Evolutionary conservation across 441 rosid genomes (phyloP), one percentile per base, ranked within the genome.

Genomic region (Bocquillonia castaneifolia): DNA sequence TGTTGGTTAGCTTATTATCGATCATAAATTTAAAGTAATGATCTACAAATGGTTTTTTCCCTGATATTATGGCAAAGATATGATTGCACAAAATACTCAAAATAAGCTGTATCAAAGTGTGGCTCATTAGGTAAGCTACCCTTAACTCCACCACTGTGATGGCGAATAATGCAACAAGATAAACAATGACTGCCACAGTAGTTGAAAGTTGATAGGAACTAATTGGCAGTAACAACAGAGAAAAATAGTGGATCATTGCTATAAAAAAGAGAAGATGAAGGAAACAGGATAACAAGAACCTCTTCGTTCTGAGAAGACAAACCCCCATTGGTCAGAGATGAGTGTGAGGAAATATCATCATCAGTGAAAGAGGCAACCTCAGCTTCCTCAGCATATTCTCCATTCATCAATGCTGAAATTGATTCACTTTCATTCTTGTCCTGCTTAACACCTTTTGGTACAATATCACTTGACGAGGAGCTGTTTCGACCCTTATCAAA

Each of bases 371-470:
- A 84, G 52, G 83, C 81, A 74, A 68, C 52, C 78, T 89, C 97
- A 37, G 91, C 90, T 85, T 94, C 97, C 68, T 87, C 96, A 31
- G 85, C 83, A 70, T 89, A 89, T 72, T 85, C 96, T 80, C 86
- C 96, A 50, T 77, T 85, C 88, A 86, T 86, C 31, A 93, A 79
- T 22, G 82, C 83, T 34, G 95, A 88, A 73, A 89, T 86, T 13
- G 96, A 87, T 65, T 83, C 96, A 36, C 80, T 74, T 26, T 78
- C 81, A 60, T 77, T 84, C 77, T 72, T 80, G 56, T 80, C 83
- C 65, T 72, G 64, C 15, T 75, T 72, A 20, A 63, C 68, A 62
- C 72, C 90, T 59, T 80, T 85, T 1, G 86, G 68, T 28, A 66
- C 72, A 75, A 75, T 42, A 36, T 76, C 79, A 71, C 66, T 72